Conservation (phyloP, 345 rosid species). For the Cochlearia excelsa region DNA sequence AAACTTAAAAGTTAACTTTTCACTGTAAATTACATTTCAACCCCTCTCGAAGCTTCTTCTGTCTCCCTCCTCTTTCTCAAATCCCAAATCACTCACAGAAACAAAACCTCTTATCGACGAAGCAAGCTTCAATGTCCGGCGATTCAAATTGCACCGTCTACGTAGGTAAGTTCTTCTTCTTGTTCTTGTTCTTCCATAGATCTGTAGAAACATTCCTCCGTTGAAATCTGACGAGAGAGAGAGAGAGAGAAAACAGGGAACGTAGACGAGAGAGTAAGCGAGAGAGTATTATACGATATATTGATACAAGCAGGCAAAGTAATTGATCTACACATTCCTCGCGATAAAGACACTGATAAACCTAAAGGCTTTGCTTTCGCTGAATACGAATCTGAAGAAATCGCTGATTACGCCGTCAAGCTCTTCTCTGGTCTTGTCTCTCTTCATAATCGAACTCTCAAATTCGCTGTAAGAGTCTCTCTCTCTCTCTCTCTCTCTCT, state of each 20-base stretch:
- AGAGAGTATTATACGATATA: constrained; percentile 82
- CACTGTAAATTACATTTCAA: background rate
- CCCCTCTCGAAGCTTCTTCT: background rate
- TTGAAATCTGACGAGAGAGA: too few species aligned
- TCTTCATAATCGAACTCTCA: constrained; percentile 67
- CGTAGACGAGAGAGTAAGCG: constrained; percentile 83
- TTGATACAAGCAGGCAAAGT: constrained; percentile 87
- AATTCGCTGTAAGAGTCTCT: constrained; percentile 53
- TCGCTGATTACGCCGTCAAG: constrained; percentile 89
- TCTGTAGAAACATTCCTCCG: too few species aligned
- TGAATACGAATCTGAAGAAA: constrained; percentile 74
- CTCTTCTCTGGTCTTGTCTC: constrained; percentile 92
- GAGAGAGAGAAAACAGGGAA: constrained; percentile 46
- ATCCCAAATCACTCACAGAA: too few species aligned
- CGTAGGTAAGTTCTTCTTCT: constrained; percentile 40
- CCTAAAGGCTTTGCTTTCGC: constrained; percentile 92
- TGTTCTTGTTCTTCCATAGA: background rate
- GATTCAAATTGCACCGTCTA: constrained; percentile 52
- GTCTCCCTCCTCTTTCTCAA: background rate
- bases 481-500: constrained; percentile 2
- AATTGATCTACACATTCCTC: constrained; percentile 72
- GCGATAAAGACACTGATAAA: constrained; percentile 75
- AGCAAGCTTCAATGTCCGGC: constrained; percentile 44
- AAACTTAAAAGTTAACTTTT: too few species aligned
- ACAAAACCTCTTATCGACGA: background rate